Evolutionary conservation across 345 rosid genomes (phyloP).

Genomic region (Hibiscus tridactylites): DNA sequence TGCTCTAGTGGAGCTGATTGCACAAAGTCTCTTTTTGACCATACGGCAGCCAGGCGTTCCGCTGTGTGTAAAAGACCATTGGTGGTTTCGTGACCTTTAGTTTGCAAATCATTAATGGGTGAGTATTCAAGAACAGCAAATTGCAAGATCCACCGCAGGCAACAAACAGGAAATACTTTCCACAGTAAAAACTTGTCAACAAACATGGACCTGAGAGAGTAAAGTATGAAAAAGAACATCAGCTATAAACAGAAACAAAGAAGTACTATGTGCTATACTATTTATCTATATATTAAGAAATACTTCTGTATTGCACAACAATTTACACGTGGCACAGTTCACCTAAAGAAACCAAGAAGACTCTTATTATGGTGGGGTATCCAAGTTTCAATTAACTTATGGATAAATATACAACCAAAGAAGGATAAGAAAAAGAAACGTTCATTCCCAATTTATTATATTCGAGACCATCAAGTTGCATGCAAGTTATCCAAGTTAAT

Average conservation of each 20-base stretch:
- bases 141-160: conserved; percentile 87
- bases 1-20: conserved; percentile 73
- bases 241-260: conserved; percentile 11
- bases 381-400: not conserved
- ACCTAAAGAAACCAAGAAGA: not conserved
- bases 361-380: not conserved
- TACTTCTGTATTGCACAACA: not conserved
- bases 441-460: not conserved
- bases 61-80: conserved; percentile 47
- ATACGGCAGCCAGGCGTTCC: conserved; percentile 51
- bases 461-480: not conserved
- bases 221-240: conserved; percentile 1
- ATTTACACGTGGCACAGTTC: not conserved
- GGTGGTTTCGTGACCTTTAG: conserved; percentile 27
- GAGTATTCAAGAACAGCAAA: conserved; percentile 72
- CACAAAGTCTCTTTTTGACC: conserved; percentile 78
- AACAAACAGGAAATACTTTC: conserved; percentile 84
- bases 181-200: conserved; percentile 83
- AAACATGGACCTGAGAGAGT: conserved; percentile 59
- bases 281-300: not conserved
- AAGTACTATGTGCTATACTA: not conserved
- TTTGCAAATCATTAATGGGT: conserved; percentile 37
- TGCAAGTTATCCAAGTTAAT: not conserved
- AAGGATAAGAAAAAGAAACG: not conserved
- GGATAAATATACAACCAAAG: not conserved